Conservation (phyloP, 1,284 basidiomycete species). For the Leccinum pallidistipes region DNA sequence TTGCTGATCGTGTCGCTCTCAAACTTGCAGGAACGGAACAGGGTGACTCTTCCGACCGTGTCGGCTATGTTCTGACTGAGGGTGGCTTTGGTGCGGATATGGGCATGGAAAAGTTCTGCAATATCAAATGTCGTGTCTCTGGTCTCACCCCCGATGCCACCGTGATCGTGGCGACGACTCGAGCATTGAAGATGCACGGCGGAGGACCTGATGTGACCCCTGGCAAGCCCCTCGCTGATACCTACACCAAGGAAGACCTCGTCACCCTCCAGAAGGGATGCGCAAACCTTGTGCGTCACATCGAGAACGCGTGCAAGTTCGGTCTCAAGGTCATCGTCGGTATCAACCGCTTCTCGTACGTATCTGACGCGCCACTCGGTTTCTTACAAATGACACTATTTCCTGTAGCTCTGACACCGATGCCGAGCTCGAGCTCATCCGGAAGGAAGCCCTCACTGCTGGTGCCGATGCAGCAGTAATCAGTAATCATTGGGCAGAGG, state of each 20-base stretch:
- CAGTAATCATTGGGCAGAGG: slow-evolving; percentile 96
- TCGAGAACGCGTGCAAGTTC: slow-evolving; percentile 94
- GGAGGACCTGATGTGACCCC: slow-evolving; percentile 97
- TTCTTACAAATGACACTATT: slow-evolving; percentile 1
- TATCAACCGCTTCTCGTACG: slow-evolving; percentile 93
- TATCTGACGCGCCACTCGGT: slow-evolving; percentile 20
- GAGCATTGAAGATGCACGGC: slow-evolving; percentile 99
- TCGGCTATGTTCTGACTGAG: slow-evolving; percentile 97
- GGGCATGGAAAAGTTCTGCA: slow-evolving; percentile 99
- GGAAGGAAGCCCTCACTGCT: slow-evolving; percentile 75
- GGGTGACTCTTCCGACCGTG: slow-evolving; percentile 78
- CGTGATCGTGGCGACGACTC: slow-evolving; percentile 95
- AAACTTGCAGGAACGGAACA: slow-evolving; percentile 97
- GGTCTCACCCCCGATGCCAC: slow-evolving; percentile 93
- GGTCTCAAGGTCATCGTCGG: slow-evolving; percentile 97
- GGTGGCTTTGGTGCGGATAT: slow-evolving; percentile 99
- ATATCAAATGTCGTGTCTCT: slow-evolving; percentile 97
- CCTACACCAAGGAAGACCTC: slow-evolving; percentile 94
- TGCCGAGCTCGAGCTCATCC: slow-evolving; percentile 88
- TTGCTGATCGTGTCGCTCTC: slow-evolving; percentile 94
- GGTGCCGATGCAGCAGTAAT: slow-evolving; percentile 96
- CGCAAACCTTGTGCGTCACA: slow-evolving; percentile 92
- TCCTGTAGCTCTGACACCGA: slow-evolving; percentile 78
- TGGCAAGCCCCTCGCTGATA: slow-evolving; percentile 91
- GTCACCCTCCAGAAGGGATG: slow-evolving; percentile 90